Evolutionary conservation across 2,329 filamentous ascomycete genomes (phyloP).

Genomic region (Phialophora expanda): DNA sequence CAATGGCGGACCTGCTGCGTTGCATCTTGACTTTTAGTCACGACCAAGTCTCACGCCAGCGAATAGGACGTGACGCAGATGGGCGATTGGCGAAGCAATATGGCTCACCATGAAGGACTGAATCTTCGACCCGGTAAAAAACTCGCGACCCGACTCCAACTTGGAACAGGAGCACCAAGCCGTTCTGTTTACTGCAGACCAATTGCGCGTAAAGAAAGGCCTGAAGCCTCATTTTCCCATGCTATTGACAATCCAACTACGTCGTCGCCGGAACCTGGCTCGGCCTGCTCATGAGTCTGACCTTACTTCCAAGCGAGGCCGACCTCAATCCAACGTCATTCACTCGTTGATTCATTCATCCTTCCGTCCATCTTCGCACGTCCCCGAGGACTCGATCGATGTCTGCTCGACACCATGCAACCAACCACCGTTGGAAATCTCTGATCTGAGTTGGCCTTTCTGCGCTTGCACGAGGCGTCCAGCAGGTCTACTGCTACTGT

Average conservation of each 20-base stretch:
- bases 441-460: background rate
- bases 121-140: background rate
- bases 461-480: background rate
- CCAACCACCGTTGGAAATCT: background rate
- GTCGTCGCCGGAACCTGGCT: no score
- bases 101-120: no score
- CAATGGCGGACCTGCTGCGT: background rate
- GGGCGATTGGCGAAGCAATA: no score
- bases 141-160: background rate
- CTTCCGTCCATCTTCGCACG: background rate
- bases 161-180: background rate
- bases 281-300: no score
- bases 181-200: background rate
- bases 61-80: no score
- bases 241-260: no score
- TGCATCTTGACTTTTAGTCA: no score
- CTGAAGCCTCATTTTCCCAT: no score
- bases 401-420: background rate
- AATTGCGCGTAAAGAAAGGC: background rate
- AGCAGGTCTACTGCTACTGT: background rate
- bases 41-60: no score
- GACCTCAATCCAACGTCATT: background rate
- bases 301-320: no score
- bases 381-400: background rate
- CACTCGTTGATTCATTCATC: background rate